A percentile compares a stretch with the other conserved stretches of the same genome.
Evolutionary conservation across 1,139 yeast species (phyloP).

Genomic region (Saccharomycopsis hybrid): DNA sequence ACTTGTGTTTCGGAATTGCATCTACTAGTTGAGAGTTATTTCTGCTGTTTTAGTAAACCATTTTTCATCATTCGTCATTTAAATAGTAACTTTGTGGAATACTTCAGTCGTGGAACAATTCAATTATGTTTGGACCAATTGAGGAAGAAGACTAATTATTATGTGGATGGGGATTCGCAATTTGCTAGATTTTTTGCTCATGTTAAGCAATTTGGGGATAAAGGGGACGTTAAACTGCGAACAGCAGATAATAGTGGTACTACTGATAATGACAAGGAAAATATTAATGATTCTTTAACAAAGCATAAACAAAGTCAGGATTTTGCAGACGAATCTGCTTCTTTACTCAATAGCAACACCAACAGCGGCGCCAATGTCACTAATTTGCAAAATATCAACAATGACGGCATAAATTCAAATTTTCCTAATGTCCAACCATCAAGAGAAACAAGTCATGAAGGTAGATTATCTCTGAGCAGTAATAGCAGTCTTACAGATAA

Average conservation of each 20-base stretch:
- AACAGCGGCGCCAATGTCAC: too few species aligned
- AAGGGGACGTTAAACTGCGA: neutral
- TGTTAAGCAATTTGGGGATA: neutral
- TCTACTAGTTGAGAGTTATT: conserved; percentile 12
- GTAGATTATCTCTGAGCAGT: too few species aligned
- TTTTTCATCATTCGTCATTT: conserved; percentile 7
- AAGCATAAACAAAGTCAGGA: too few species aligned
- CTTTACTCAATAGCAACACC: too few species aligned
- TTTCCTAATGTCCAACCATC: too few species aligned
- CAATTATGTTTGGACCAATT: conserved; percentile 10
- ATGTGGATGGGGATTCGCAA: conserved; percentile 7
- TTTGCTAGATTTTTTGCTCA: conserved; percentile 3
- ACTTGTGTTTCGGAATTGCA: conserved; percentile 13
- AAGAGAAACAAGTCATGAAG: too few species aligned
- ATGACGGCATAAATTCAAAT: too few species aligned
- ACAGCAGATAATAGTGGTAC: neutral
- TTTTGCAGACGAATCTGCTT: too few species aligned
- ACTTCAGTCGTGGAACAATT: conserved; percentile 5
- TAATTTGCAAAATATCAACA: too few species aligned
- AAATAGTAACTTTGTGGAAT: conserved; percentile 11
- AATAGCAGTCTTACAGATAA: too few species aligned
- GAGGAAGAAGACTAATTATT: conserved; percentile 7
- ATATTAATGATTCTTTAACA: too few species aligned
- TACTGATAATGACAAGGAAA: neutral
- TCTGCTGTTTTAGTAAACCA: conserved; percentile 7